Base-by-base conservation (phyloP, 805 yeast species). In the Saccharomycopsis sp. region DNA sequence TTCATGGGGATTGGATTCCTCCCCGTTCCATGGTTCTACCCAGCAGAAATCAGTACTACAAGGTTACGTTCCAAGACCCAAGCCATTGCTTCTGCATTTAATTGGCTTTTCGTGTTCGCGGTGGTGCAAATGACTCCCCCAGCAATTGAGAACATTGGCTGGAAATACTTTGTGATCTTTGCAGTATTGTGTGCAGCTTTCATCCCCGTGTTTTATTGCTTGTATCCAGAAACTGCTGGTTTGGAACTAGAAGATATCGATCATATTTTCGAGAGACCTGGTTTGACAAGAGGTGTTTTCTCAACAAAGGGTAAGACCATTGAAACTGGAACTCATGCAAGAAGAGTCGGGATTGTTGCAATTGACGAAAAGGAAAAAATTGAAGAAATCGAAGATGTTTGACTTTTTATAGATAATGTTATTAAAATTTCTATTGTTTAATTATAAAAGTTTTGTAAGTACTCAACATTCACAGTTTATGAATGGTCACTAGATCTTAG, bases 181-280 rank as follows among this genome's bases (percentile, higher is more conserved):
- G 83, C 83, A 4, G 55, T 62, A 23, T 65, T 79, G 38, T 79
- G 79, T 63, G 67, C 70, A 52, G 47, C 64, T 34, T 78, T 74
- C 63, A 58, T 74, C 39, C 81, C 83, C 21, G 60, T 77, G 45
- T 74, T 73, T 47, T 76, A 62, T 67, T 68, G 77, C 61, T 72
- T 69, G 57, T 80, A 76, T 56, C 87, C 87, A 26, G 88, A 80
- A 63, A 79, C 87, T 33, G 76, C 80, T 29, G 84, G 85, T 36
- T 70, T 84, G 55, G 69, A 80, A 23, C 67, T 80, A 58, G 88
- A 79, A 57, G 84, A 78, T 53, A 72, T 79, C 56, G 86, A 79
- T 55, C 74, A 76, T 53, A 75, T 79, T 41, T 38, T 38, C 17
- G 41, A 34, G 14, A 19, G 37, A 21, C 31, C 25, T 12, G 39